Conservation (phyloP, 2,329 filamentous ascomycete species). For the Falciphora oryzae region DNA sequence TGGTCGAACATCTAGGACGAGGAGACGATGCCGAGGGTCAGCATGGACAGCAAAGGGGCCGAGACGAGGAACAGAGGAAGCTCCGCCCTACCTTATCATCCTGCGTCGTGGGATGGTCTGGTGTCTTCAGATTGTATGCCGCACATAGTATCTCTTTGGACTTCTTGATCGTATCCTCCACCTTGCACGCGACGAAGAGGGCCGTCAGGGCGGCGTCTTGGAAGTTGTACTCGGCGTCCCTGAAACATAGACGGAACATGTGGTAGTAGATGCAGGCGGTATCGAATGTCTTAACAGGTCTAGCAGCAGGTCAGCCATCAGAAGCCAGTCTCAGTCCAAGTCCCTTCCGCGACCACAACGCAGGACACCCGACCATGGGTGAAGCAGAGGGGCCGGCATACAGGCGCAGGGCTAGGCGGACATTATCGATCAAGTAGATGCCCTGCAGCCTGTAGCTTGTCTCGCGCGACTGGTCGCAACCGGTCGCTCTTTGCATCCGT, state of each 20-base stretch:
- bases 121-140: constrained; percentile 76
- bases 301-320: constrained; percentile 25
- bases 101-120: constrained; percentile 60
- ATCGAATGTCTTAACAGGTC: constrained; percentile 85
- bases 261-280: constrained; percentile 92
- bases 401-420: constrained; percentile 73
- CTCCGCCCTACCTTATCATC: constrained; percentile 67
- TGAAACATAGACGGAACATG: constrained; percentile 81
- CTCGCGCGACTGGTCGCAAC: constrained; percentile 71
- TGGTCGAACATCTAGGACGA: constrained; percentile 65
- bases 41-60: neutral
- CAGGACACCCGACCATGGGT: no score
- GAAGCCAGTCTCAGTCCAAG: neutral
- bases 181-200: constrained; percentile 91
- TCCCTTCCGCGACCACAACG: neutral
- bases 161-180: constrained; percentile 97
- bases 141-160: constrained; percentile 88
- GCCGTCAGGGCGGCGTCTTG: constrained; percentile 83
- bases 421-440: constrained; percentile 81
- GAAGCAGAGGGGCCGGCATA: constrained; percentile 35
- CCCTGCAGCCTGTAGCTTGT: constrained; percentile 78
- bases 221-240: constrained; percentile 80
- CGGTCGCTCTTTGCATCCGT: constrained; percentile 61
- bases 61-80: neutral
- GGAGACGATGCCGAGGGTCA: constrained; percentile 4